Base-by-base conservation (phyloP, 345 rosid species). In the Gossypium australe region DNA sequence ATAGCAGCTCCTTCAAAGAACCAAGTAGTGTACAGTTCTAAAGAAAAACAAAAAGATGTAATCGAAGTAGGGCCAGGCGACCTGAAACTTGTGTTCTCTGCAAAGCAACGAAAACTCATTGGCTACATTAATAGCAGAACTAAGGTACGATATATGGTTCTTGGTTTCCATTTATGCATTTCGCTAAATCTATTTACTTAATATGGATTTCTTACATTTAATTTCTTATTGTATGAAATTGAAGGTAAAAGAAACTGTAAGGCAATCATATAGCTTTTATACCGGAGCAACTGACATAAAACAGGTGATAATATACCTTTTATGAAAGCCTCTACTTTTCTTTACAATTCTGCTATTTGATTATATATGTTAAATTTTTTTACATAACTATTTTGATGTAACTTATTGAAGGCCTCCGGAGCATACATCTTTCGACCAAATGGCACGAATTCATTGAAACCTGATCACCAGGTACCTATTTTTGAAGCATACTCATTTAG, bases 351-450 rank as follows among this genome's bases (percentile, higher is more conserved):
- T 55, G 38, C 34, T 59, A 18, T 47, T 68, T 68, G 44, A 69
- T 27, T 69, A 25, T 51, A 27, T 9, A 4, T 51, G 20, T 25
- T 27, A 53, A 47, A 34, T 13, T 61, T 71, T 74, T 51, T 48
- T 67, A 29, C 38, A 64, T 29, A 47, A 68, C 57, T 34, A 24
- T 59, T 25, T 44, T 70, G n/a, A 77, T 64, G 45, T 53, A 65
- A 78, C 47, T 56, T 77, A 24, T 70, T 81, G 79, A 76, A 89
- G 94, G 81, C 88, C 70, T 86, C 92, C 29, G 94, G 94, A 72
- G 90, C 94, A 58, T 89, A 89, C 61, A 75, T 89, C 64, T 89
- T 89, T 57, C 92, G 89, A 51, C 94, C 92, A 71, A 83, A 88
- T 62, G 71, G 66, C 71, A 74, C 89, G 4, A 70, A 75, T 71